Evolutionary conservation across 352 stramenopile genomes (phyloP).

Genomic region (Pythium dissotocum): DNA sequence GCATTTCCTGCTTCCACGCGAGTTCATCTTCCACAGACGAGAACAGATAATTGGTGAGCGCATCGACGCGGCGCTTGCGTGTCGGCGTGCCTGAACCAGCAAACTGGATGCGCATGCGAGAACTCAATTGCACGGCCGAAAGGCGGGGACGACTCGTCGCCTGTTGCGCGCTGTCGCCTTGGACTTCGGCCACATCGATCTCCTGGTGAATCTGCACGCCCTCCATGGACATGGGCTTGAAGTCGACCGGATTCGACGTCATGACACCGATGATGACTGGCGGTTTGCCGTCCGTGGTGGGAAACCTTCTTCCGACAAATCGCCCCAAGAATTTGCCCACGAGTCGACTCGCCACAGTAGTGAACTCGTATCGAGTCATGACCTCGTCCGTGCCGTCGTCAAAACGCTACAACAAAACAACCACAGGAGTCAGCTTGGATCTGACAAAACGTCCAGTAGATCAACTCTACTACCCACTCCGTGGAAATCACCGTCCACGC

Average conservation of each 20-base stretch:
- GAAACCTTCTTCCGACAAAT: constrained; percentile 7
- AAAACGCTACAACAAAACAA: neutral
- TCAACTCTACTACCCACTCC: neutral
- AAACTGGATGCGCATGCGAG: constrained; percentile 14
- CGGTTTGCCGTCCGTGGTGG: neutral
- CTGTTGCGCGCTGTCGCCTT: constrained; percentile 1
- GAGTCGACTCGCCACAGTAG: constrained; percentile 4
- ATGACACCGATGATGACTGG: constrained; percentile 14
- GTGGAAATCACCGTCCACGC: neutral
- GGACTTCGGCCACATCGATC: neutral
- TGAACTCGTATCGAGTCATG: constrained; percentile 18
- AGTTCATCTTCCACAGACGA: constrained; percentile 15
- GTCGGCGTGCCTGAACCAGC: constrained; percentile 12
- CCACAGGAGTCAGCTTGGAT: too few relatives aligned
- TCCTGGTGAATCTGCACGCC: constrained; percentile 12
- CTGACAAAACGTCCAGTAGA: too few relatives aligned
- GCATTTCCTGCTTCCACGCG: constrained; percentile 19
- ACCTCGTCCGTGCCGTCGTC: constrained; percentile 4
- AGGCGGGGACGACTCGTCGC: neutral
- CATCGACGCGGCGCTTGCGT: constrained; percentile 9
- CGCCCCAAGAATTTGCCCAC: constrained; percentile 16
- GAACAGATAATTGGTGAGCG: constrained; percentile 15
- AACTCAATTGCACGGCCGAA: constrained; percentile 12
- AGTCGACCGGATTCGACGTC: constrained; percentile 11
- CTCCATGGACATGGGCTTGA: constrained; percentile 21